Percentiles rank a stretch among this genome's conserved stretches.
phyloP scores from a whole-genome alignment of 352 stramenopile genomes.

The Thalassiosira livingstoniorum region DNA sequence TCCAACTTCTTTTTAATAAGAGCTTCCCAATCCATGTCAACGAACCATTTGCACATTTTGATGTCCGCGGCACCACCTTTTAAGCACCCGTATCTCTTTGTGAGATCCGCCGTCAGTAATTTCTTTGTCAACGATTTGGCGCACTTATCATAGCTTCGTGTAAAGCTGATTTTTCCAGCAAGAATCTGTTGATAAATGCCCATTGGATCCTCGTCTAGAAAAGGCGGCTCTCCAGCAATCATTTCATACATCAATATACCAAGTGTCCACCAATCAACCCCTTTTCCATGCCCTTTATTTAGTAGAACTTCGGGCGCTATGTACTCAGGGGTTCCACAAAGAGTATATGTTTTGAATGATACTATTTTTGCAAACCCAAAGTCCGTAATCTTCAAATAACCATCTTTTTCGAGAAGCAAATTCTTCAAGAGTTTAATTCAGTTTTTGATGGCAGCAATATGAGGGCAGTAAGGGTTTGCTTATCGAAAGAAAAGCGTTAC shows the following conservation, averaged over 20 bases:
- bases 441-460: too few species aligned
- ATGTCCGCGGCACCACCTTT: conserved; percentile 96
- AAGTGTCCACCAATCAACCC: conserved; percentile 96
- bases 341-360: conserved; percentile 86
- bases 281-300: conserved; percentile 89
- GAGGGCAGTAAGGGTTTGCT: too few species aligned
- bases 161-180: conserved; percentile 46
- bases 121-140: conserved; percentile 97
- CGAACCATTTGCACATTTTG: conserved; percentile 97
- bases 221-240: conserved; percentile 67
- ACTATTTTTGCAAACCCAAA: conserved; percentile 97
- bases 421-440: conserved; percentile 75
- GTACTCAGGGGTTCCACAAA: conserved; percentile 92
- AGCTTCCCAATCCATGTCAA: conserved; percentile 91
- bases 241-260: conserved; percentile 98
- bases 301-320: conserved; percentile 91
- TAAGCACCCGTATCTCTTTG: conserved; percentile 95
- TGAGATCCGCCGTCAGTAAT: conserved; percentile 94
- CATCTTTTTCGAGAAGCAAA: conserved; percentile 92
- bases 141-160: conserved; percentile 90
- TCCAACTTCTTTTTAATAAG: conserved; percentile 90
- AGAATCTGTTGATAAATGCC: conserved; percentile 62
- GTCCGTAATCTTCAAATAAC: conserved; percentile 96
- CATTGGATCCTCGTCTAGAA: conserved; percentile 52
- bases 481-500: too few species aligned